These are phyloP conservation scores for Trypanosoma mega DNA, from an alignment of 208 protist species.

Conservation along the genomic window DNA sequence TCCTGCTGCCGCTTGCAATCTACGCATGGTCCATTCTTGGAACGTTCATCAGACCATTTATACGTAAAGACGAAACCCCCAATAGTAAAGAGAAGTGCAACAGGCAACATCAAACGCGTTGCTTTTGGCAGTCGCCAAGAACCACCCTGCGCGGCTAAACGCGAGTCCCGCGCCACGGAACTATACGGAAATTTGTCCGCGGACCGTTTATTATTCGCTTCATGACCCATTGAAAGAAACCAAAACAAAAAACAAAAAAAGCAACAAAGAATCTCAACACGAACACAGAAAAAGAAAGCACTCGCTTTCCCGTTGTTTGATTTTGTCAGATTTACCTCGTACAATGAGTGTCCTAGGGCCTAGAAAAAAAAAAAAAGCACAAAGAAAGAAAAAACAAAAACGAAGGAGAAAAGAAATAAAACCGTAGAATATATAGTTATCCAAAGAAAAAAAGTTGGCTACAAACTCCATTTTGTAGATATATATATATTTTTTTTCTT, in stretches of 20 bases:
- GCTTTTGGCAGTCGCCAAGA: slow-evolving; percentile 19
- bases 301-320: neutral
- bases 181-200: slow-evolving; percentile 18
- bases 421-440: too few species aligned
- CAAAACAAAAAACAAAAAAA: neutral
- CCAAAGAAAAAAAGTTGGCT: too few species aligned
- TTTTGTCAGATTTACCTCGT: too few species aligned
- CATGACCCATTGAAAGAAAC: neutral
- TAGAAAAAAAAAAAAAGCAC: slow-evolving; percentile 16
- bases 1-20: slow-evolving; percentile 80
- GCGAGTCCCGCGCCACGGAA: slow-evolving; percentile 12
- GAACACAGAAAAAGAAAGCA: slow-evolving; percentile 3
- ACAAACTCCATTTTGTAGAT: too few species aligned
- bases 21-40: slow-evolving; percentile 67
- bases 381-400: slow-evolving; percentile 5
- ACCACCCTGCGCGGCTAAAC: slow-evolving; percentile 6
- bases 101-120: slow-evolving; percentile 47
- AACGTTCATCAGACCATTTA: slow-evolving; percentile 64
- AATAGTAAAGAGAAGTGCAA: slow-evolving; percentile 55
- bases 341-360: neutral
- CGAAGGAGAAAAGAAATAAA: too few species aligned
- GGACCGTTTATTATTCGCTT: neutral
- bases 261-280: neutral
- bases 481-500: too few species aligned
- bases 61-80: slow-evolving; percentile 67